Evolutionary conservation across 805 yeast species (phyloP).

Genomic region (Myxozyma lipomycoides): DNA sequence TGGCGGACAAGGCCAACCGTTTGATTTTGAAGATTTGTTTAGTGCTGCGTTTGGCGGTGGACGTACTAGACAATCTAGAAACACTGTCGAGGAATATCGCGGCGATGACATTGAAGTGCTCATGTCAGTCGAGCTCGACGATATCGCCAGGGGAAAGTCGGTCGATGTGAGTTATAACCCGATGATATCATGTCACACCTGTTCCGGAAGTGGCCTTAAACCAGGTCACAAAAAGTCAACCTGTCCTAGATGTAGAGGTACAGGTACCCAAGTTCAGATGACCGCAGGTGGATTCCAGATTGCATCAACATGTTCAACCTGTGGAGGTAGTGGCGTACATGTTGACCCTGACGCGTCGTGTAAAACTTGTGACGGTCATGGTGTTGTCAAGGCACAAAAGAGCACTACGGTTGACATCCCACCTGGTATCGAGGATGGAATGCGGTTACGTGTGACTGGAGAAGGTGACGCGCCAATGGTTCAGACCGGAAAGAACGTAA

Average conservation of each 20-base stretch:
- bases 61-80: slow-evolving; percentile 36
- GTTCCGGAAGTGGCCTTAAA: slow-evolving; percentile 84
- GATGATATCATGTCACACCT: slow-evolving; percentile 69
- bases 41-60: slow-evolving; percentile 49
- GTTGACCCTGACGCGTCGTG: slow-evolving; percentile 69
- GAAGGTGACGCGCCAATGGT: slow-evolving; percentile 79
- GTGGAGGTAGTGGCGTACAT: slow-evolving; percentile 85
- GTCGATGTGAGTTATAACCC: slow-evolving; percentile 67
- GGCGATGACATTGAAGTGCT: slow-evolving; percentile 68
- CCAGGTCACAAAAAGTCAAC: slow-evolving; percentile 67
- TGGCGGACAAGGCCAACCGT: slow-evolving; percentile 41
- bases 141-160: slow-evolving; percentile 75
- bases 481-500: slow-evolving; percentile 59
- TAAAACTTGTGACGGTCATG: slow-evolving; percentile 80
- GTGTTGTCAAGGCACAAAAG: slow-evolving; percentile 65
- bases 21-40: slow-evolving; percentile 62
- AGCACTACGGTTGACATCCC: slow-evolving; percentile 83
- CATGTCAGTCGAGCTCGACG: slow-evolving; percentile 46
- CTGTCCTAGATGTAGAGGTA: slow-evolving; percentile 85
- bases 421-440: slow-evolving; percentile 81
- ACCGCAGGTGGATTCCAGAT: slow-evolving; percentile 93
- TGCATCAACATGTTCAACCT: slow-evolving; percentile 85
- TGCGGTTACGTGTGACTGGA: slow-evolving; percentile 75
- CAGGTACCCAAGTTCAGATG: slow-evolving; percentile 83
- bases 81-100: slow-evolving; percentile 65